phyloP scores from a whole-genome alignment of 106 monocot species.

The Apostasia ramifera region DNA sequence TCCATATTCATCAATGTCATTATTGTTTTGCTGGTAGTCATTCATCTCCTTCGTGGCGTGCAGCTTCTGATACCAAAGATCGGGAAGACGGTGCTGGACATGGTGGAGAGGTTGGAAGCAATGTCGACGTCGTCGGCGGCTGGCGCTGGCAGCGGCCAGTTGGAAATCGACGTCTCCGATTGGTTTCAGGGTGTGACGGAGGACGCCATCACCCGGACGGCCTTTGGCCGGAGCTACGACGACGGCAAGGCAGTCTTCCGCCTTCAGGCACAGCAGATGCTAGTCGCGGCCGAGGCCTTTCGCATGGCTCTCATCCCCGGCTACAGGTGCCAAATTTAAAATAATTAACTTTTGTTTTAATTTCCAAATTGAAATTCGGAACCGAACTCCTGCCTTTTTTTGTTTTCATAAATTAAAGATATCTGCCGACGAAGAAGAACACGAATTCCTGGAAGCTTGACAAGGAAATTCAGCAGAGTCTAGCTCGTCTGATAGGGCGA shows the following conservation, averaged over 20 bases:
- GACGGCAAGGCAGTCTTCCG: constrained; percentile 62
- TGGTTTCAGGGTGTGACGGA: constrained; percentile 57
- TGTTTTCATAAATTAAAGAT: constrained; percentile 20
- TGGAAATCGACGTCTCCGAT: constrained; percentile 68
- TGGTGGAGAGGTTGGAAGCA: constrained; percentile 42
- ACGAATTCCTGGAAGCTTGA: constrained; percentile 52
- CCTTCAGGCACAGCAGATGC: constrained; percentile 75
- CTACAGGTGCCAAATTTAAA: constrained; percentile 11
- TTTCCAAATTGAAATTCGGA: background rate
- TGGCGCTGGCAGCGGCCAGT: constrained; percentile 16
- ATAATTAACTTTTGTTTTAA: background rate
- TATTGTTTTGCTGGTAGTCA: too few species aligned
- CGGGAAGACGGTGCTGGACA: constrained; percentile 58
- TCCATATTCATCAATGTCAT: background rate
- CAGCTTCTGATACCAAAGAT: constrained; percentile 61
- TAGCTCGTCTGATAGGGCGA: constrained; percentile 32
- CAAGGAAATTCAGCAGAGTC: constrained; percentile 41
- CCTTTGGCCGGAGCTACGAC: constrained; percentile 62
- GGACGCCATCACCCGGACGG: constrained; percentile 46
- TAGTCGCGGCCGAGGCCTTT: constrained; percentile 77
- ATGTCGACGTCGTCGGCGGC: background rate
- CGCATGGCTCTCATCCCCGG: constrained; percentile 44
- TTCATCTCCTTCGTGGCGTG: background rate
- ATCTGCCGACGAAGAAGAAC: constrained; percentile 62
- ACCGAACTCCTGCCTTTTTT: background rate